Conservation (phyloP, 345 rosid genomes). For the Camelina hispida region DNA sequence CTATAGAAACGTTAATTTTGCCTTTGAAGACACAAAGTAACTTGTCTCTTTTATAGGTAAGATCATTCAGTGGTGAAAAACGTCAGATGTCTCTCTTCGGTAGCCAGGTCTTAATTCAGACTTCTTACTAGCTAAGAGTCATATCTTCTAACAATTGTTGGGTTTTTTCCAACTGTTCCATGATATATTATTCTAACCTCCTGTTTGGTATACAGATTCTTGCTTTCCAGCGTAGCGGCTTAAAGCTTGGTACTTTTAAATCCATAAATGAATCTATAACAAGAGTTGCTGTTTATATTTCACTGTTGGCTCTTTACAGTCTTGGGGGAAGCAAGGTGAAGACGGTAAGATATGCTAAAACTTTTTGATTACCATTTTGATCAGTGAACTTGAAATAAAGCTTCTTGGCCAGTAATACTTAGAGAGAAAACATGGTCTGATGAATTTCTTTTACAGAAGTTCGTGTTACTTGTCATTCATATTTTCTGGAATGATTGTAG, state of each 20-base stretch:
- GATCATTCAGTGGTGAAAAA: constrained; percentile 98
- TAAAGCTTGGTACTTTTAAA: constrained; percentile 92
- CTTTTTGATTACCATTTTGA: constrained; percentile 26
- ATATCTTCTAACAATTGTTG: not conserved
- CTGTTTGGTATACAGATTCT: constrained; percentile 67
- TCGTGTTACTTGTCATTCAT: not conserved
- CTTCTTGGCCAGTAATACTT: constrained; percentile 14
- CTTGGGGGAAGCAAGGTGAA: constrained; percentile 98
- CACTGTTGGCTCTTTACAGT: constrained; percentile 80
- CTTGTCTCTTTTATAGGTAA: constrained; percentile 58
- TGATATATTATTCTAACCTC: constrained; percentile 33
- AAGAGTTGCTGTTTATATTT: constrained; percentile 86
- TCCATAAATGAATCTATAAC: constrained; percentile 90
- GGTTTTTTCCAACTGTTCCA: not conserved
- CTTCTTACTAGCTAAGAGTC: constrained; percentile 13
- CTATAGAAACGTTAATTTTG: constrained; percentile 10
- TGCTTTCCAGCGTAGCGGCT: constrained; percentile 78
- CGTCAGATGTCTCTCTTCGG: constrained; percentile 90
- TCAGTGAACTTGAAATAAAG: constrained; percentile 11
- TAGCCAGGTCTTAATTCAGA: constrained; percentile 59
- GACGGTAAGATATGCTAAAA: constrained; percentile 65
- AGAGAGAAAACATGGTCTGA: constrained; percentile 1
- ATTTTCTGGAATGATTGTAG: constrained; percentile 9
- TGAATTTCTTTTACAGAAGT: not conserved
- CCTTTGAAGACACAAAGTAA: constrained; percentile 28